phyloP scores from a whole-genome alignment of 2,329 filamentous ascomycete species.

The Ambrosiella cleistominuta region DNA sequence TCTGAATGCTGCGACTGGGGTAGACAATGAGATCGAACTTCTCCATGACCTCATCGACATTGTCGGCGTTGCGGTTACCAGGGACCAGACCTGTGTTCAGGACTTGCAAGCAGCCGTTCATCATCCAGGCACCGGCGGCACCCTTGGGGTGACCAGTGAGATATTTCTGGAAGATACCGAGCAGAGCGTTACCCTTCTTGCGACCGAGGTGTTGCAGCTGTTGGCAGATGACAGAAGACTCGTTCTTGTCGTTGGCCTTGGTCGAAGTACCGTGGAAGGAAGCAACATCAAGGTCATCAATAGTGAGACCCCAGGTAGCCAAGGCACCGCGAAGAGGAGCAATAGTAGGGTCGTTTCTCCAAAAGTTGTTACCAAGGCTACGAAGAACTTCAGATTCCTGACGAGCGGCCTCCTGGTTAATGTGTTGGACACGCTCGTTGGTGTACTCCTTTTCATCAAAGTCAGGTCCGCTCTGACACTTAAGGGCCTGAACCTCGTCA shows the following conservation, averaged over 20 bases:
- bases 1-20: slow-evolving; percentile 87
- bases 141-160: slow-evolving; percentile 98
- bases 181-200: slow-evolving; percentile 84
- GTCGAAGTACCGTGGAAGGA: slow-evolving; percentile 99
- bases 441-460: slow-evolving; percentile 77
- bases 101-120: slow-evolving; percentile 94
- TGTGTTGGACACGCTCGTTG: slow-evolving; percentile 67
- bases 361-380: slow-evolving; percentile 96
- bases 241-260: slow-evolving; percentile 98
- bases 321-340: slow-evolving; percentile 89
- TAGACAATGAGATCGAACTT: slow-evolving; percentile 97
- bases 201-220: slow-evolving; percentile 90
- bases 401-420: slow-evolving; percentile 66
- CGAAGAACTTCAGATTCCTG: slow-evolving; percentile 87
- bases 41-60: slow-evolving; percentile 91
- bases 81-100: slow-evolving; percentile 87
- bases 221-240: slow-evolving; percentile 91
- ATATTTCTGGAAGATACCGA: slow-evolving; percentile 99
- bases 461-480: slow-evolving; percentile 48
- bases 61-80: slow-evolving; percentile 95
- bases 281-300: slow-evolving; percentile 85
- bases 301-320: slow-evolving; percentile 93
- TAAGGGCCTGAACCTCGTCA: slow-evolving; percentile 83
- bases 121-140: slow-evolving; percentile 98
- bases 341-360: slow-evolving; percentile 87